phyloP scores from a whole-genome alignment of 1,139 yeast species.

The Hemisphaericaspora subhashii region DNA sequence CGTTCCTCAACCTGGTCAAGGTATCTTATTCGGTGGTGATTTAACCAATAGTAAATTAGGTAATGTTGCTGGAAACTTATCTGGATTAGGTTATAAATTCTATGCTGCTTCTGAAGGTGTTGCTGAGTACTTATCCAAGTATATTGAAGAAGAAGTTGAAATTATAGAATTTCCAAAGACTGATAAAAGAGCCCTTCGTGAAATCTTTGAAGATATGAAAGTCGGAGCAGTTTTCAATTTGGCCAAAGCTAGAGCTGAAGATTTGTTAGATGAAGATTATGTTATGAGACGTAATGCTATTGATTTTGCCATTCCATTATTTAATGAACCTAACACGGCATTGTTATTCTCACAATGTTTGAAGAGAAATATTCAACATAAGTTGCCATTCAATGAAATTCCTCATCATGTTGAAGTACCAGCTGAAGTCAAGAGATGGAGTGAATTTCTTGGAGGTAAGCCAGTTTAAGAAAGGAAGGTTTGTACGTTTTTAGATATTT shows the following conservation, averaged over 20 bases:
- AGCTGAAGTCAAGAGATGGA: conserved; percentile 89
- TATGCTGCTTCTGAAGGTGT: conserved; percentile 76
- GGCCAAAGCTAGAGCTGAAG: conserved; percentile 86
- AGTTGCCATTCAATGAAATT: conserved; percentile 41
- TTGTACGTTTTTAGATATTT: neutral
- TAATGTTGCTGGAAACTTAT: conserved; percentile 65
- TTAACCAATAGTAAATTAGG: conserved; percentile 69
- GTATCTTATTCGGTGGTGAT: conserved; percentile 93
- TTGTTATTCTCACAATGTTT: conserved; percentile 83
- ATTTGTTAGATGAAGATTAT: conserved; percentile 83
- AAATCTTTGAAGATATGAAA: conserved; percentile 82
- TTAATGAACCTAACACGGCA: conserved; percentile 95
- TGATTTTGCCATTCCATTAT: conserved; percentile 94
- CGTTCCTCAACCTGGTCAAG: conserved; percentile 86
- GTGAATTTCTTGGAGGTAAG: conserved; percentile 92
- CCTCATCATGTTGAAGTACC: conserved; percentile 64
- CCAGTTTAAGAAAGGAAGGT: conserved; percentile 53
- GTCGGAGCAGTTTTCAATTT: conserved; percentile 88
- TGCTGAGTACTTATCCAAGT: conserved; percentile 60
- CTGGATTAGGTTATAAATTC: conserved; percentile 77
- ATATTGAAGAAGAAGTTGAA: conserved; percentile 51
- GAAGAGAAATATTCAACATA: conserved; percentile 65
- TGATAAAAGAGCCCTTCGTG: conserved; percentile 90
- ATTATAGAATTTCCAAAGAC: conserved; percentile 88
- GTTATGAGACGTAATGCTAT: conserved; percentile 99